A percentile compares a stretch with the other conserved stretches of the same genome.
phyloP scores from a whole-genome alignment of 768 basidiomycete genomes.

The Pisolithus orientalis region DNA sequence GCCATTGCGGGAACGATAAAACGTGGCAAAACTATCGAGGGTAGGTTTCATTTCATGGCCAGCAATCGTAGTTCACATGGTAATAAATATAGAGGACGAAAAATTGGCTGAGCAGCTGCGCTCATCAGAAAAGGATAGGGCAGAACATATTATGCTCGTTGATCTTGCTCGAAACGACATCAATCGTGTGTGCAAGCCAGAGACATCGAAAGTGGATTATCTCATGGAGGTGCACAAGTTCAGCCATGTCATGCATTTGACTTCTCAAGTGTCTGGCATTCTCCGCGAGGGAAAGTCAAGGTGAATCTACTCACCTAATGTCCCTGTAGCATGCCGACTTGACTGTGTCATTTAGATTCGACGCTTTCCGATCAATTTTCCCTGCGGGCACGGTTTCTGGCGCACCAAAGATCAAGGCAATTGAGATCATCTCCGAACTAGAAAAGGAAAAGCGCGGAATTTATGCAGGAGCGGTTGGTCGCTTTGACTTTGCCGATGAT shows the following conservation, averaged over 20 bases:
- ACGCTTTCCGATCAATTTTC: conserved; percentile 98
- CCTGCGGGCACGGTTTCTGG: conserved; percentile 98
- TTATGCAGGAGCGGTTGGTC: conserved; percentile 97
- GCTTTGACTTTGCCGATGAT: conserved; percentile 92
- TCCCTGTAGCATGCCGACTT: not conserved
- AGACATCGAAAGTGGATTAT: conserved; percentile 93
- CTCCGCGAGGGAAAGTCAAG: conserved; percentile 79
- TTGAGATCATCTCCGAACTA: conserved; percentile 82
- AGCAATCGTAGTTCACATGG: conserved; percentile 4
- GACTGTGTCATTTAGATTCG: conserved; percentile 54
- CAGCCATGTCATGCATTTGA: conserved; percentile 96
- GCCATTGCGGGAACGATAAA: conserved; percentile 95
- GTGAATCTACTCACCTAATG: conserved; percentile 32
- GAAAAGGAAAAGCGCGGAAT: conserved; percentile 89
- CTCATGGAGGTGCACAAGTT: conserved; percentile 93
- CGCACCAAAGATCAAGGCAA: conserved; percentile 97
- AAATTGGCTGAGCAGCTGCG: conserved; percentile 66
- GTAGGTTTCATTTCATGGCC: conserved; percentile 36
- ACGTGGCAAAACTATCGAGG: conserved; percentile 80
- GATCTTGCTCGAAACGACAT: conserved; percentile 98
- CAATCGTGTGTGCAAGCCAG: conserved; percentile 92
- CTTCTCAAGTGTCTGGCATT: conserved; percentile 87
- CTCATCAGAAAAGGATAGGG: conserved; percentile 88
- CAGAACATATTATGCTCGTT: conserved; percentile 98
- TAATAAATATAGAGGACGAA: conserved; percentile 73